phyloP scores from a whole-genome alignment of 1,284 basidiomycete species.

The Malassezia nana region DNA sequence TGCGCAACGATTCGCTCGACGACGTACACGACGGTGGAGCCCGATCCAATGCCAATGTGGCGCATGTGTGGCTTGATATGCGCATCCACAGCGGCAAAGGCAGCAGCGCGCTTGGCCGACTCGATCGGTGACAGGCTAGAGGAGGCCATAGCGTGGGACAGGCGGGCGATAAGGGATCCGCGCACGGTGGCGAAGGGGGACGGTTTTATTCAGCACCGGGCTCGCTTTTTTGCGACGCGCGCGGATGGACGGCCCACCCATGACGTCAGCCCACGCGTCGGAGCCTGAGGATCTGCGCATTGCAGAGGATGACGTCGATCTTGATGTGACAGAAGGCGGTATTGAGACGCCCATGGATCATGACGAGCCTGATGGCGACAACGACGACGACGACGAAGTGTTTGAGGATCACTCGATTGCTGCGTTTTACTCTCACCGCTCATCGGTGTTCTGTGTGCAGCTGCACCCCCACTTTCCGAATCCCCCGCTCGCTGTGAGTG shows the following conservation, averaged over 20 bases:
- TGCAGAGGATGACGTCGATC: slow-evolving; percentile 9
- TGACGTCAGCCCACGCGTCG: background rate
- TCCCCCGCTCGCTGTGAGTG: slow-evolving; percentile 72
- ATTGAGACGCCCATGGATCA: slow-evolving; percentile 17
- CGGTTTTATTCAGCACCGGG: background rate
- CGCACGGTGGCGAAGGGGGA: background rate
- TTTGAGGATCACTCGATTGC: slow-evolving; percentile 44
- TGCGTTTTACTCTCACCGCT: slow-evolving; percentile 42
- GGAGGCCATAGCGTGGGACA: background rate
- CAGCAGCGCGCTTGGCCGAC: slow-evolving; percentile 73
- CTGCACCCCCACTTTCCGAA: slow-evolving; percentile 65
- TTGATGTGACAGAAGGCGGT: slow-evolving; percentile 7
- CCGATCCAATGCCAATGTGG: slow-evolving; percentile 55
- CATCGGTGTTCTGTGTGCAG: slow-evolving; percentile 70
- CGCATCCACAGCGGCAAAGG: slow-evolving; percentile 84
- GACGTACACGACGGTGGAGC: slow-evolving; percentile 94
- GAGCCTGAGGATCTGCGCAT: slow-evolving; percentile 18
- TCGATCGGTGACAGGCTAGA: slow-evolving; percentile 26
- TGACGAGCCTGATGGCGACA: background rate
- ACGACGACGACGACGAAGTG: slow-evolving; percentile 18
- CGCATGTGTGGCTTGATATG: slow-evolving; percentile 74
- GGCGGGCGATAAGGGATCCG: background rate
- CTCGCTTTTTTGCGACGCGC: slow-evolving; percentile 4
- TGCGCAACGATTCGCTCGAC: slow-evolving; percentile 87
- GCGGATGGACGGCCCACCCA: slow-evolving; percentile 3